Evolutionary conservation across 306 rosid species (phyloP), one percentile per base, ranked within the genome.

Genomic region (Vicia sativa): DNA sequence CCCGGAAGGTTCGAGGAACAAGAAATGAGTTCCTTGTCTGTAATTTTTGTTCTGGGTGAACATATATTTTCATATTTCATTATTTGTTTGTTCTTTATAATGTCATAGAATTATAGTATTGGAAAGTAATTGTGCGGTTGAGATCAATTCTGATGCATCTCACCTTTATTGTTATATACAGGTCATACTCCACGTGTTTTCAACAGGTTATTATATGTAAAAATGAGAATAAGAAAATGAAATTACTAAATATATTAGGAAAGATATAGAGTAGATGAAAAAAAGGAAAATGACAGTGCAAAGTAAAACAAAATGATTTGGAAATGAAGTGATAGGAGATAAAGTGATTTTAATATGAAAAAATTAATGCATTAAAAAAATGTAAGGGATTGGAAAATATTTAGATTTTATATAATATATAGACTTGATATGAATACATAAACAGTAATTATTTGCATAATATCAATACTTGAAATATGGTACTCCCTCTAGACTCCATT

Each of bases 51-150:
- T 73, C 74, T 82, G 80, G 82, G 55, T 34, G 73, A 68, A 71
- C 64, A 59, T 49, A 64, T 44, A 74, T 55, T 44, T 44, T 83
- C 73, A 72, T 69, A 80, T 86, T 83, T 83, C 80, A 77, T 90
- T 90, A 83, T 82, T 88, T 90, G 89, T 80, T 92, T 83, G 85
- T 79, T 89, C 87, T 82, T 78, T 84, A 68, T 65, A 75, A 52
- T 23, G 74, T 41, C 18, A 84, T 77, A 79, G 77, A 74, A 78
- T 77, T 71, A 50, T 55, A 13, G 62, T 6, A 7, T 26, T 55
- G 62, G 39, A 55, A 55, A 55, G 61, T 26, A 54, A 55, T 16
- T 26, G 62, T 55, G 28, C 62, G 62, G 52, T 45, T 45, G 52
- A n/a, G 18, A 14, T 14, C 10, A 13, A 55, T 26, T 55, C 38